Percentiles rank a stretch among this genome's conserved stretches.
phyloP scores from a whole-genome alignment of 176 grass and related monocot species.

The barley (Hordeum vulgare) region DNA sequence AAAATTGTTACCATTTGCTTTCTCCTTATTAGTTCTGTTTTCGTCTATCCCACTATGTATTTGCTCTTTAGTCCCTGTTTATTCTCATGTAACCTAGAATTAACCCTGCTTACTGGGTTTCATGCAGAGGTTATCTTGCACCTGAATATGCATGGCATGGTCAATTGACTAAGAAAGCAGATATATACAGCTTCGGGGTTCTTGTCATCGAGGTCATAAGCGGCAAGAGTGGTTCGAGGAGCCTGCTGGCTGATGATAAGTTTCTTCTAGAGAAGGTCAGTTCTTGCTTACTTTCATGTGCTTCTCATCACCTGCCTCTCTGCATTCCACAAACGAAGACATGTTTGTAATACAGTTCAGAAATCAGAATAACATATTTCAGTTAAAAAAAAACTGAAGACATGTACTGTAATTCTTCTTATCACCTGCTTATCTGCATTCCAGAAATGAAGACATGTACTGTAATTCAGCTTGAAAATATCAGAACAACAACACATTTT shows the following conservation, averaged over 20 bases:
- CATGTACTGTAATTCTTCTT: too few relatives aligned
- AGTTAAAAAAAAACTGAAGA: too few relatives aligned
- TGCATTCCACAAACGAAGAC: not conserved
- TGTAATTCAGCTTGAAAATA: too few relatives aligned
- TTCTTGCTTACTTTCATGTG: not conserved
- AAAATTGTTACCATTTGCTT: not conserved
- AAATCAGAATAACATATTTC: too few relatives aligned
- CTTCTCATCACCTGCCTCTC: not conserved
- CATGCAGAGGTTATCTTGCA: slow-evolving; percentile 88
- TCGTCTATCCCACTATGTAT: not conserved
- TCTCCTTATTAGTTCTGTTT: not conserved
- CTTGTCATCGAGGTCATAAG: slow-evolving; percentile 74
- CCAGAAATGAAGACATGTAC: too few relatives aligned
- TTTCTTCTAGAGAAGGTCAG: slow-evolving; percentile 73
- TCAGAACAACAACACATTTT: not conserved
- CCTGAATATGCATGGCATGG: slow-evolving; percentile 97
- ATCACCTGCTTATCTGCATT: too few relatives aligned
- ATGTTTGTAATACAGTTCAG: not conserved
- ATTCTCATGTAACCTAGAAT: not conserved
- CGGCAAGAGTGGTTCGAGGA: slow-evolving; percentile 64
- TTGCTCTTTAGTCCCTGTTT: not conserved
- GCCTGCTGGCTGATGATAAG: slow-evolving; percentile 45
- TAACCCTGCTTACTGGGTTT: not conserved
- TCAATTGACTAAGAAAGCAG: slow-evolving; percentile 87
- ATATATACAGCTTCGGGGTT: slow-evolving; percentile 88